phyloP scores from a whole-genome alignment of 2,329 filamentous ascomycete species.

The Simplicillium sp. region DNA sequence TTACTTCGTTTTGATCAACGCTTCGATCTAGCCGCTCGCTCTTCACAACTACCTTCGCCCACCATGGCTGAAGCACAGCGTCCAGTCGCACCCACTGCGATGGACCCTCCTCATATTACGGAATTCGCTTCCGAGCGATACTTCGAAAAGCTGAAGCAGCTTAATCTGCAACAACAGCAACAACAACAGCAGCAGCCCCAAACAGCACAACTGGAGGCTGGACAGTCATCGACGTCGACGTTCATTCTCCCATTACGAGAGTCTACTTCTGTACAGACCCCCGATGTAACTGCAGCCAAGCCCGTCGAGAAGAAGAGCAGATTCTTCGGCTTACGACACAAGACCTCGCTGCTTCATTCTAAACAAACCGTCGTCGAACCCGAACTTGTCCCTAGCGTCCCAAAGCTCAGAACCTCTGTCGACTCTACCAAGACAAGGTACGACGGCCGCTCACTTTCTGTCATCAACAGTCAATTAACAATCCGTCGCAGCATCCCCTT shows the following conservation, averaged over 20 bases:
- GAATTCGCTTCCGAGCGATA: constrained; percentile 59
- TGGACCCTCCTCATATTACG: constrained; percentile 55
- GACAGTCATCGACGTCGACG: constrained; percentile 21
- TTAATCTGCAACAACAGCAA: constrained; percentile 32
- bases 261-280: constrained; percentile 21
- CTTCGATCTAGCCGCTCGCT: constrained; percentile 12
- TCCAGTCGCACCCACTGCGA: constrained; percentile 21
- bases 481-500: constrained; percentile 30
- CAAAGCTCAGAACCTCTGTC: constrained; percentile 12
- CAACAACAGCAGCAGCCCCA: constrained; percentile 9
- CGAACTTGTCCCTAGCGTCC: constrained; percentile 5
- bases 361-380: constrained; percentile 17
- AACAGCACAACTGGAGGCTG: constrained; percentile 10
- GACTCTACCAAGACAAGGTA: constrained; percentile 25
- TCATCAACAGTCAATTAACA: constrained; percentile 7
- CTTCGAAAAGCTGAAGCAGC: constrained; percentile 51
- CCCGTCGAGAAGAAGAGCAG: constrained; percentile 26
- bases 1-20: too few relatives aligned
- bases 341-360: constrained; percentile 24
- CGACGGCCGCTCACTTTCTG: not conserved
- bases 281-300: constrained; percentile 22
- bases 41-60: constrained; percentile 7
- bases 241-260: constrained; percentile 42
- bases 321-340: constrained; percentile 31
- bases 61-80: constrained; percentile 23